A percentile compares a stretch with the other conserved stretches of the same genome.
Evolutionary conservation across 2,329 filamentous ascomycete genomes (phyloP).

Genomic region (Beauveria asiatica): DNA sequence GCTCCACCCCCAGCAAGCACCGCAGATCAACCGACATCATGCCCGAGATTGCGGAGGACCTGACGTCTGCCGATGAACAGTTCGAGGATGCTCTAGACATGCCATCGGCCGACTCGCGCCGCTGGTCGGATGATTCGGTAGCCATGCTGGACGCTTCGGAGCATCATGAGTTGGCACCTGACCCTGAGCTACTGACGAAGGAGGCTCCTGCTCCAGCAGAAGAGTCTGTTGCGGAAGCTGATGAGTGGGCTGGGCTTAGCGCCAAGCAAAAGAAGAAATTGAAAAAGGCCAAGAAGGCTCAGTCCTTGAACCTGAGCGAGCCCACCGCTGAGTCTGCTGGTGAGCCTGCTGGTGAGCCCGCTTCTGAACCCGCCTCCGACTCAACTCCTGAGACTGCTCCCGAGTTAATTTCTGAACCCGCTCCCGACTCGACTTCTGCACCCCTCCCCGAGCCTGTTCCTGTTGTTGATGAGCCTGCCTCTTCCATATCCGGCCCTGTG

Average conservation of each 20-base stretch:
- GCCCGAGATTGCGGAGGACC: constrained; percentile 21
- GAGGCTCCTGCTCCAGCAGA: background rate
- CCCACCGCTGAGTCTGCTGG: background rate
- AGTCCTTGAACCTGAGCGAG: constrained; percentile 3
- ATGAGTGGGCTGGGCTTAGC: constrained; percentile 11
- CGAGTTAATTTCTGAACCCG: background rate
- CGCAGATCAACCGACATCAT: constrained; percentile 12
- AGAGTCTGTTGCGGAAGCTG: constrained; percentile 5
- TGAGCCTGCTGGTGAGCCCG: background rate
- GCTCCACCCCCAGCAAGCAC: constrained; percentile 19
- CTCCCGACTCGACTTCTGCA: background rate
- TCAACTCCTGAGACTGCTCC: background rate
- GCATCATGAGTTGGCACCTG: constrained; percentile 7
- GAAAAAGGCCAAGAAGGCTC: constrained; percentile 18
- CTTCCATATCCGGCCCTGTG: background rate
- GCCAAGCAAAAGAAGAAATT: constrained; percentile 20
- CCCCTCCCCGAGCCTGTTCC: background rate
- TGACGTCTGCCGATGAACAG: constrained; percentile 28
- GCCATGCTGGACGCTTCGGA: constrained; percentile 7
- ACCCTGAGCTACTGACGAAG: constrained; percentile 1
- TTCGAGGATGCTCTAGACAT: constrained; percentile 27
- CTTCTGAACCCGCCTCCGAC: background rate
- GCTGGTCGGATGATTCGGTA: constrained; percentile 14
- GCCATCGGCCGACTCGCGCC: constrained; percentile 5
- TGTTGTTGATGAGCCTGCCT: background rate